These are phyloP conservation scores for Ceratonia siliqua DNA, from an alignment of 306 rosid genomes.

Conservation along the genomic window DNA sequence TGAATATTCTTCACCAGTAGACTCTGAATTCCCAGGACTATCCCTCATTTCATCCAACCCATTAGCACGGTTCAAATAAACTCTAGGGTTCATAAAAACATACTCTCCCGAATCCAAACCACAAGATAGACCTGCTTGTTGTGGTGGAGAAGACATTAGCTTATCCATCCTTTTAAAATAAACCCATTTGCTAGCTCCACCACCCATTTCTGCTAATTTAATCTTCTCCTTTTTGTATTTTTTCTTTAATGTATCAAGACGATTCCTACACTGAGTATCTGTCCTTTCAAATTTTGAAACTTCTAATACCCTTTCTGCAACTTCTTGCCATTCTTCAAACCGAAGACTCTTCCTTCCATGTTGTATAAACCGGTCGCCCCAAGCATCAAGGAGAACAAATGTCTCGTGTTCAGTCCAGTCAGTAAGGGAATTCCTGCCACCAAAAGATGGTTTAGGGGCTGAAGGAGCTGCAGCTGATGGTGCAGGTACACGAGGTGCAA, in stretches of 20 bases:
- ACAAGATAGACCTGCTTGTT: conserved; percentile 66
- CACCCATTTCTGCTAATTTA: conserved; percentile 45
- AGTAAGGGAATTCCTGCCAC: conserved; percentile 69
- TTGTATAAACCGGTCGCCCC: conserved; percentile 86
- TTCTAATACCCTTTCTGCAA: conserved; percentile 79
- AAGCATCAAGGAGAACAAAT: conserved; percentile 73
- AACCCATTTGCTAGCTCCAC: conserved; percentile 63
- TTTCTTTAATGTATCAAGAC: conserved; percentile 84
- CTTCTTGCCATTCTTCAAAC: conserved; percentile 92
- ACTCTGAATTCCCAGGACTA: conserved; percentile 75
- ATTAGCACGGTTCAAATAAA: conserved; percentile 62
- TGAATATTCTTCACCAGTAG: conserved; percentile 50
- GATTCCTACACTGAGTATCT: conserved; percentile 84
- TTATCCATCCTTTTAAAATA: conserved; percentile 79
- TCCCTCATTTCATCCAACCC: conserved; percentile 74
- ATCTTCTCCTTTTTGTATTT: conserved; percentile 86
- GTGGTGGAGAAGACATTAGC: conserved; percentile 62
- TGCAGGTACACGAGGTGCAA: conserved; percentile 65
- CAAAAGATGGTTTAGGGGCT: conserved; percentile 56
- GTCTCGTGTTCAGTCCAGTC: conserved; percentile 91
- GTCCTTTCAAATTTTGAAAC: conserved; percentile 76
- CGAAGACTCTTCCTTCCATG: conserved; percentile 89
- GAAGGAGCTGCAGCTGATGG: conserved; percentile 42
- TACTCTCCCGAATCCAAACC: conserved; percentile 75
- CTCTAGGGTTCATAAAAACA: conserved; percentile 66